These are phyloP conservation scores for Yarrowia sp. DNA, from an alignment of 805 yeast species.

Conservation along the genomic window DNA sequence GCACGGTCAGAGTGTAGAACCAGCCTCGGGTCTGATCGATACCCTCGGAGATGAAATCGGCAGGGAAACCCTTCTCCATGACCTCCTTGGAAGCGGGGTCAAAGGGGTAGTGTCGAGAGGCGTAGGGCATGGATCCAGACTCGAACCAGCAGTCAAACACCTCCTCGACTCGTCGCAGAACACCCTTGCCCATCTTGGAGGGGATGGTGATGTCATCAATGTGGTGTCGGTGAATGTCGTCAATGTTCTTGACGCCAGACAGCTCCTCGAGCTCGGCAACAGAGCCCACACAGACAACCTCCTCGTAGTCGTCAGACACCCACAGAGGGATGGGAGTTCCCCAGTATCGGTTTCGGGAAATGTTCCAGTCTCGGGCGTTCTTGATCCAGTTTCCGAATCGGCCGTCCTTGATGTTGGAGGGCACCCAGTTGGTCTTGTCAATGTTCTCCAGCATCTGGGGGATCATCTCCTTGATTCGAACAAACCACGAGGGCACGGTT, in stretches of 20 bases:
- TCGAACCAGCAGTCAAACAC: constrained; percentile 99
- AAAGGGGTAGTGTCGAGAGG: constrained; percentile 95
- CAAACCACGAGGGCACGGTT: constrained; percentile 98
- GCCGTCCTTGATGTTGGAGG: constrained; percentile 82
- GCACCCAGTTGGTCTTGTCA: constrained; percentile 91
- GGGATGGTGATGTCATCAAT: constrained; percentile 93
- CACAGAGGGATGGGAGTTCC: constrained; percentile 99
- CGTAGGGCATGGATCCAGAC: constrained; percentile 98
- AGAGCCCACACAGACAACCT: constrained; percentile 90
- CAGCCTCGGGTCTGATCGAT: constrained; percentile 99
- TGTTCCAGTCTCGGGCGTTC: constrained; percentile 98
- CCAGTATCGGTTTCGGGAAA: constrained; percentile 98
- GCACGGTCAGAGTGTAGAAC: constrained; percentile 94
- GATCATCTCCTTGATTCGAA: constrained; percentile 78
- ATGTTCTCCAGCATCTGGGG: constrained; percentile 88
- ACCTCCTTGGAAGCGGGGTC: constrained; percentile 58
- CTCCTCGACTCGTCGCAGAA: constrained; percentile 85
- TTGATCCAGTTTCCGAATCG: constrained; percentile 97
- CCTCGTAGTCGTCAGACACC: constrained; percentile 92
- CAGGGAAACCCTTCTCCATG: constrained; percentile 81
- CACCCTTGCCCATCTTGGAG: constrained; percentile 83
- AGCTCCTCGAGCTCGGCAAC: constrained; percentile 79
- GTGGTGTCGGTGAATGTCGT: constrained; percentile 89
- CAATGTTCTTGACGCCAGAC: constrained; percentile 75
- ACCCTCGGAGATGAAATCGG: constrained; percentile 97